phyloP scores from a whole-genome alignment of 2,329 filamentous ascomycete genomes.

The Blastomyces percursus region DNA sequence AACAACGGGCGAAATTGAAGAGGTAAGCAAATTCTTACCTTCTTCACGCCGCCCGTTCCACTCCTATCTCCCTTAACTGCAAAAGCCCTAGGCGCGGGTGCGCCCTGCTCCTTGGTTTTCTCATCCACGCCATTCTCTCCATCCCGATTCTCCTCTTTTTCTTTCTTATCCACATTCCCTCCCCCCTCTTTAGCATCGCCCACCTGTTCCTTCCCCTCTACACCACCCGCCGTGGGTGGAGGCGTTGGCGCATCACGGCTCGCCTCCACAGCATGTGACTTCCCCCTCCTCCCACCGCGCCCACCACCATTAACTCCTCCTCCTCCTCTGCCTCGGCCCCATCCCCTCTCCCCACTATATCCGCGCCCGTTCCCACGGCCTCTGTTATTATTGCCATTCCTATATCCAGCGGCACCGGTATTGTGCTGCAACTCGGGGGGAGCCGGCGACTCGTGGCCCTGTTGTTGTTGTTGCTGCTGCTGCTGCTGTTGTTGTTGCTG shows the following conservation, averaged over 20 bases:
- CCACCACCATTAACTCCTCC: conserved; percentile 8
- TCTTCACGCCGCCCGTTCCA: conserved; percentile 42
- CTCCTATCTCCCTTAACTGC: conserved; percentile 46
- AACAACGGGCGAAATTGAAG: neutral
- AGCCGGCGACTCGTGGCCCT: neutral
- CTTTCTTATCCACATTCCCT: neutral
- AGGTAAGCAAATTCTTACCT: conserved; percentile 24
- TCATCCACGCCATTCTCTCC: neutral
- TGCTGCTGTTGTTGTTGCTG: conserved; percentile 17
- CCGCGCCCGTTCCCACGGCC: neutral
- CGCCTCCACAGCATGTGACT: neutral
- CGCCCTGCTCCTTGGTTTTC: conserved; percentile 11
- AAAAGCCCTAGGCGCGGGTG: conserved; percentile 22
- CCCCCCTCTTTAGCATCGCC: neutral
- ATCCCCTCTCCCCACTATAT: neutral
- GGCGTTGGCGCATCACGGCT: neutral
- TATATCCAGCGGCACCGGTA: neutral
- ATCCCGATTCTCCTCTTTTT: neutral
- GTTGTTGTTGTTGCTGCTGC: conserved; percentile 15
- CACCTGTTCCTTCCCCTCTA: neutral
- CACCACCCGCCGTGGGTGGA: neutral
- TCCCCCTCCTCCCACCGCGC: conserved; percentile 12
- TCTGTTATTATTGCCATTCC: neutral
- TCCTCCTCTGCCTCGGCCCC: conserved; percentile 5
- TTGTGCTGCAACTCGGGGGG: neutral